Evolutionary conservation across 2,329 filamentous ascomycete genomes (phyloP), one percentile per base, ranked within the genome.

Genomic region (Colletotrichum sp.): DNA sequence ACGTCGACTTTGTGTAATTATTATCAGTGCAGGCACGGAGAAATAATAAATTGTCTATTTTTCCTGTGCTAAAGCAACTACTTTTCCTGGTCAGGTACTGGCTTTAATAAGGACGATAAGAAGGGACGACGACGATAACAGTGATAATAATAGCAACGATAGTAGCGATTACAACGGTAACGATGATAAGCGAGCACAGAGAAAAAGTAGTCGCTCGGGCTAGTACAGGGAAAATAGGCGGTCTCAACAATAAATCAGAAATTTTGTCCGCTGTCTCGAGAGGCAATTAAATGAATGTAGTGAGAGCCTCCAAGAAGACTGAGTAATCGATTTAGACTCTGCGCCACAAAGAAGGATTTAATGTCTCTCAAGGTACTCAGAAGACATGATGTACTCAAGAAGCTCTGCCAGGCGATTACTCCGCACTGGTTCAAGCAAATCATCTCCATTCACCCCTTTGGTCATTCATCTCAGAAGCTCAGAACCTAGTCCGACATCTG

Each of bases 221-320:
- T 16, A 36, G 13, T 16, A 36, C 0, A 36, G 1, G 34, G 4
- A 18, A 18, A 18, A 18, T 18, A 38, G 1, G 36, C 15, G 1
- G 36, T 43, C 36, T 10, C 36, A 18, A 43, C 5, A n/a, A n/a
- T 6, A 18, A 43, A 43, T 1, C 8, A 1, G 16, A 43, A 2
- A 12, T 48, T 2, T 4, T 12, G 1, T 48, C 1, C 18, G 3
- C 38, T n/a, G 2, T 48, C 3, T 48, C 5, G 3, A n/a, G 18
- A n/a, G 18, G 0, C 38, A 43, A n/a, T 43, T 6, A 18, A 6
- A 5, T 43, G 16, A 18, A 5, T 2, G 8, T 48, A 3, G 38
- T n/a, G 36, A 43, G 16, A 43, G 36, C 18, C 38, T 48, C 9
- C 18, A 7, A 48, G 9, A 1, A 48, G 9, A 48, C 18, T n/a